Conservation (phyloP, 2,329 filamentous ascomycete species). For the Talaromyces piceae region DNA sequence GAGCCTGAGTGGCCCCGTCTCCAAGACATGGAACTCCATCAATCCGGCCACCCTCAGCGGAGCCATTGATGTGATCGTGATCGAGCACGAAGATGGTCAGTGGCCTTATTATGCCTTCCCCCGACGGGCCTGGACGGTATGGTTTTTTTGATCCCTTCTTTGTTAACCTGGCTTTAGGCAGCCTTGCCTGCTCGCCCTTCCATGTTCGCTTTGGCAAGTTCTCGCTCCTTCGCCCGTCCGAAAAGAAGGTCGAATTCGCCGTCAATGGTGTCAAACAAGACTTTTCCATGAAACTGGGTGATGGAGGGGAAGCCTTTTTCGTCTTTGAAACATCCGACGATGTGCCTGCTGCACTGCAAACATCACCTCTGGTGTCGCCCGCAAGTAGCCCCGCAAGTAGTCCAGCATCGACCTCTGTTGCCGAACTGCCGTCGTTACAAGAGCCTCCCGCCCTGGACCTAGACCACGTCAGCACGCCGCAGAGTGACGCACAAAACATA, state of each 20-base stretch:
- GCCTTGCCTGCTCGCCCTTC: conserved; percentile 86
- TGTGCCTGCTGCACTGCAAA: conserved; percentile 90
- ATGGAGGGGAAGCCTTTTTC: conserved; percentile 97
- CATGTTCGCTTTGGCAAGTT: conserved; percentile 99
- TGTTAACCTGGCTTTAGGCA: conserved; percentile 35
- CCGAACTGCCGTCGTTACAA: conserved; percentile 31
- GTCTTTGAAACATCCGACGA: conserved; percentile 91
- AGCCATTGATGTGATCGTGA: conserved; percentile 97
- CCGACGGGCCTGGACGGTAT: too few species aligned
- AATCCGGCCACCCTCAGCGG: conserved; percentile 95
- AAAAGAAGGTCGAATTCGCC: conserved; percentile 97
- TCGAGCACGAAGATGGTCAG: conserved; percentile 87
- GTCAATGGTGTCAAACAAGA: conserved; percentile 89
- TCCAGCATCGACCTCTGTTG: conserved; percentile 45
- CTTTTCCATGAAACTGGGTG: conserved; percentile 96
- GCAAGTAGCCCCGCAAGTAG: conserved; percentile 81
- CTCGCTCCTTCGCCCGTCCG: conserved; percentile 83
- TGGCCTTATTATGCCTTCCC: too few species aligned
- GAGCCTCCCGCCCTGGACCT: conserved; percentile 47
- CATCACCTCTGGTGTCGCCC: conserved; percentile 86
- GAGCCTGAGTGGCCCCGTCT: conserved; percentile 89
- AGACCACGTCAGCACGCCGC: conserved; percentile 18
- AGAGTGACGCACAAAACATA: conserved; percentile 19
- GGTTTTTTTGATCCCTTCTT: too few species aligned
- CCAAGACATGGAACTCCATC: conserved; percentile 98